phyloP scores from a whole-genome alignment of 139 green algal genomes.

The Coccomyxa sp. region DNA sequence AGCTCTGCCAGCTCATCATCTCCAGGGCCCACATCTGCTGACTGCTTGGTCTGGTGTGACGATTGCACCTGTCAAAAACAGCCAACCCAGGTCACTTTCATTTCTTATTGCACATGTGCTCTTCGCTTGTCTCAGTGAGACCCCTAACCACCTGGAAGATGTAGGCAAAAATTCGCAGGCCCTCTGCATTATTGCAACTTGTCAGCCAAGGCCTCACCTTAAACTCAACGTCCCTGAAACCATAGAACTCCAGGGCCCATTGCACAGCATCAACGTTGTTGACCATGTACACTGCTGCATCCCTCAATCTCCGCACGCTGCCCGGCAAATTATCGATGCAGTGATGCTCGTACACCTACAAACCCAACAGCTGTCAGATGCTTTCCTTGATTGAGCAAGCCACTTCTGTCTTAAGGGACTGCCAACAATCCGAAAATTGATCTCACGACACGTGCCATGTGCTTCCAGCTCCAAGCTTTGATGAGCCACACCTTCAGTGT shows the following conservation, averaged over 20 bases:
- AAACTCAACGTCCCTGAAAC: slow-evolving; percentile 11
- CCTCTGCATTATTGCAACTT: background rate
- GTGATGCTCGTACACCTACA: slow-evolving; percentile 24
- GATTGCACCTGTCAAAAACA: background rate
- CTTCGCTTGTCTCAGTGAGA: too few species aligned
- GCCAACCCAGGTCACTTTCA: background rate
- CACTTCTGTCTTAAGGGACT: too few species aligned
- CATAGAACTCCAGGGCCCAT: slow-evolving; percentile 16
- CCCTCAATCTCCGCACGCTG: background rate
- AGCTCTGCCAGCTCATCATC: background rate
- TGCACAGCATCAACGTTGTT: slow-evolving; percentile 8
- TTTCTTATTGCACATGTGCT: too few species aligned
- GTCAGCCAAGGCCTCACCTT: background rate
- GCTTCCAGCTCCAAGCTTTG: background rate
- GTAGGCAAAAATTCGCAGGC: background rate
- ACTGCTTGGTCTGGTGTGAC: background rate
- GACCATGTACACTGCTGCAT: slow-evolving; percentile 9
- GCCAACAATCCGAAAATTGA: background rate
- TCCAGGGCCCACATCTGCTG: background rate
- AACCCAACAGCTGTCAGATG: background rate
- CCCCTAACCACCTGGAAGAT: too few species aligned
- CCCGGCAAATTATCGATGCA: slow-evolving; percentile 13
- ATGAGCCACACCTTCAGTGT: slow-evolving; percentile 9
- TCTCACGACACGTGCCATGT: background rate
- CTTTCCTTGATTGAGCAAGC: background rate